phyloP scores from a whole-genome alignment of 257 asterid species.

The Salvia rosmarinus region DNA sequence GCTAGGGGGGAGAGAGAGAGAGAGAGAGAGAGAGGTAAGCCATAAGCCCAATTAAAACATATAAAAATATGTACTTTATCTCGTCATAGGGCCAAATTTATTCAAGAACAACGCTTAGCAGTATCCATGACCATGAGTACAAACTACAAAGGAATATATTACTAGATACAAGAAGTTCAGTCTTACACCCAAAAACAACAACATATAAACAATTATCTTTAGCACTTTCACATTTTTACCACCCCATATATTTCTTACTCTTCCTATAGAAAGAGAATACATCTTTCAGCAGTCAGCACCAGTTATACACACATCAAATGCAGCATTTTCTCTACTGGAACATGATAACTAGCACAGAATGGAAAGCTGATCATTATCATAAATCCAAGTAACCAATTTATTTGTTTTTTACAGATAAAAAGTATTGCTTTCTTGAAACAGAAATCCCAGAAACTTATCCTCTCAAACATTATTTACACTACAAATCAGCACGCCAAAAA shows the following conservation, averaged over 20 bases:
- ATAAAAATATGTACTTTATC: neutral
- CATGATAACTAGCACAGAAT: neutral
- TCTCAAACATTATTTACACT: neutral
- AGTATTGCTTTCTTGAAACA: neutral
- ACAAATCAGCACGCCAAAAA: neutral
- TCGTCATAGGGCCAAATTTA: constrained; percentile 8
- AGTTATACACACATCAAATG: neutral
- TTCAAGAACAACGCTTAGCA: neutral
- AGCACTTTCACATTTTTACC: neutral
- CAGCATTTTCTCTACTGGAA: constrained; percentile 17
- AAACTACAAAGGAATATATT: neutral
- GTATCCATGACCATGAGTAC: neutral
- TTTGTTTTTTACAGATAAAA: neutral
- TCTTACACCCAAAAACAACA: neutral
- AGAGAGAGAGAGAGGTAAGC: constrained; percentile 13
- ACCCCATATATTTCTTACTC: neutral
- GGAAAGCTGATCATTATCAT: neutral
- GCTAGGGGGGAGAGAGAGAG: constrained; percentile 44
- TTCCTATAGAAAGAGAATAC: constrained; percentile 1
- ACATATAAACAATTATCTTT: neutral
- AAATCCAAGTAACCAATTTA: neutral
- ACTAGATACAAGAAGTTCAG: neutral
- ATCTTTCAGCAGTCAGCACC: neutral
- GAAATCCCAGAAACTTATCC: neutral
- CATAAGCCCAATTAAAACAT: constrained; percentile 25